phyloP scores from a whole-genome alignment of 805 yeast genomes.

The Candida argentea region DNA sequence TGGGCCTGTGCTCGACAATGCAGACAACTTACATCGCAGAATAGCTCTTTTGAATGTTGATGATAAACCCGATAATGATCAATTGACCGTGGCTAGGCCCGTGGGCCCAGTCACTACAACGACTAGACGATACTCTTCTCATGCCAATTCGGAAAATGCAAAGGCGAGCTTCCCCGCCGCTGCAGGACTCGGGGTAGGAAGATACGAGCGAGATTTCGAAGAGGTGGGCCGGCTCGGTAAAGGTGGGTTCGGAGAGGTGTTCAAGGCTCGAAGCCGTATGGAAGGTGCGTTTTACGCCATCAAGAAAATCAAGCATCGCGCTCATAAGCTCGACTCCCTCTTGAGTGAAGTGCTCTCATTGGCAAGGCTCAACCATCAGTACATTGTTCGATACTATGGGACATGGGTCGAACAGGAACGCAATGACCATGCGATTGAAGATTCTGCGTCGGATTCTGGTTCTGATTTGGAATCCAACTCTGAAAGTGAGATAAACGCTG shows the following conservation, averaged over 20 bases:
- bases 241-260: constrained; percentile 98
- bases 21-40: neutral
- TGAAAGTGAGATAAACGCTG: constrained; percentile 12
- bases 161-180: neutral
- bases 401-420: constrained; percentile 89
- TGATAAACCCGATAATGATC: neutral
- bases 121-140: constrained; percentile 15
- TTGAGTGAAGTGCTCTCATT: constrained; percentile 85
- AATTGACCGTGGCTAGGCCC: too few relatives aligned
- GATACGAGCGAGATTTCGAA: constrained; percentile 90
- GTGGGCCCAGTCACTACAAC: neutral
- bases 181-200: constrained; percentile 30
- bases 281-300: constrained; percentile 95
- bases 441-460: constrained; percentile 1
- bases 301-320: constrained; percentile 78
- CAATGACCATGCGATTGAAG: constrained; percentile 8
- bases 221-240: constrained; percentile 85
- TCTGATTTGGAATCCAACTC: constrained; percentile 5
- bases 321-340: constrained; percentile 68
- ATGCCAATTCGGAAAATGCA: constrained; percentile 3
- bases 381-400: constrained; percentile 91
- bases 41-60: constrained; percentile 1
- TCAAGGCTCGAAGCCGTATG: constrained; percentile 85
- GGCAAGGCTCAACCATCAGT: constrained; percentile 88
- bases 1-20: constrained; percentile 35